phyloP scores from a whole-genome alignment of 148 eudicot genomes.

The Spergularia marina region DNA sequence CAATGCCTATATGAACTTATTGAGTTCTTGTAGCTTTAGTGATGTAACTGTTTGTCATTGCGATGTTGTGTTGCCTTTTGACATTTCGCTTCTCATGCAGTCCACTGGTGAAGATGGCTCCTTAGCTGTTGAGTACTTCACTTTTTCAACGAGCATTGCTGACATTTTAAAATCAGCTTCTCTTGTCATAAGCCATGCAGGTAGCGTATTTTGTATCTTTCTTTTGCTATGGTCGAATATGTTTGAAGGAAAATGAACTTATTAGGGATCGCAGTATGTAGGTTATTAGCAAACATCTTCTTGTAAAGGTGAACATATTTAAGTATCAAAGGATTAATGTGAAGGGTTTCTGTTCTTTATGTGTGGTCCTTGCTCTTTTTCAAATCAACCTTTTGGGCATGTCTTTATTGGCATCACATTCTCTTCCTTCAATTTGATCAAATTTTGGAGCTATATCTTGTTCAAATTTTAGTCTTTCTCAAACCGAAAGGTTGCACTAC shows the following conservation, averaged over 20 bases:
- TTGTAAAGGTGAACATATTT: slow-evolving; percentile 1
- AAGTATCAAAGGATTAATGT: not conserved
- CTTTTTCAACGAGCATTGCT: slow-evolving; percentile 82
- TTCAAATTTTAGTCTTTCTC: not conserved
- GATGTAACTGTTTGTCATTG: too few relatives aligned
- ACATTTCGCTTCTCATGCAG: slow-evolving; percentile 33
- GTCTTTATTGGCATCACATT: not conserved
- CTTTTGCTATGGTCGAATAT: not conserved
- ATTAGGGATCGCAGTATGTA: not conserved
- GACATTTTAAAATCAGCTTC: slow-evolving; percentile 76
- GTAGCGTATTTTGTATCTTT: slow-evolving; percentile 27
- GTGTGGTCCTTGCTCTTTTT: not conserved
- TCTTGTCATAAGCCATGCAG: slow-evolving; percentile 97
- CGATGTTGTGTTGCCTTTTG: slow-evolving; percentile 9
- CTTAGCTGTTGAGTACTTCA: slow-evolving; percentile 72
- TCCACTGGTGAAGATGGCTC: slow-evolving; percentile 63
- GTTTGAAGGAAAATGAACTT: not conserved
- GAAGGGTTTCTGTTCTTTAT: not conserved
- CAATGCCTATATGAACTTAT: not conserved
- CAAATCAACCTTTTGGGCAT: not conserved
- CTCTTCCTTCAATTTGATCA: not conserved
- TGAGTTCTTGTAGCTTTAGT: not conserved
- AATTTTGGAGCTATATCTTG: not conserved
- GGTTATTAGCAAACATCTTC: not conserved
- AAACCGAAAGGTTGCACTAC: not conserved